Base-by-base conservation (phyloP, 2,329 filamentous ascomycete species). In the Aspergillus glaucus region DNA sequence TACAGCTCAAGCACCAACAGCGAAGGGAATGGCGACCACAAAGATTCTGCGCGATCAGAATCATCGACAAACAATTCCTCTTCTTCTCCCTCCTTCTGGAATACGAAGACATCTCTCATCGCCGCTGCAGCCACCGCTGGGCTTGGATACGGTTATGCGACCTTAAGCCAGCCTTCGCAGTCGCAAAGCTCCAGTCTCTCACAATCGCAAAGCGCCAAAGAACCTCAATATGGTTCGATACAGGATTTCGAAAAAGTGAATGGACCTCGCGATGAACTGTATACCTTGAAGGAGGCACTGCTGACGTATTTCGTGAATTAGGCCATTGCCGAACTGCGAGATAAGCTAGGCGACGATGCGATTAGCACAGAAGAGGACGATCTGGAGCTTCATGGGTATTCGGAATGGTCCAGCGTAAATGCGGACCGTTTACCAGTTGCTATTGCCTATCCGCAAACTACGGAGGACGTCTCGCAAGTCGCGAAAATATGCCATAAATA, bases 401-500 rank as follows among this genome's bases (percentile, higher is more conserved):
- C 84, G 0, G 84, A 87, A 61, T 87, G 83, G 83, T 86, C 82
- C 0, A 80, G 81, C 1, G 78, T 84, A 57, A 87, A 88, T 59
- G 79, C 81, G 24, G 74, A 81, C 26, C 75, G 75, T 17, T 71
- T 85, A 1, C 82, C 85, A 0, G 77, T 85, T 5, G 83, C 84
- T 1, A 75, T 88, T 7, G 80, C 80, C 2, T 84, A 84, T 53
- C 85, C 85, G 0, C 75, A 72, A 26, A 77, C 73, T 1, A 88
- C 85, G 0, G 78, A 81, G 49, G 77, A 88, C 15, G 85, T 88
- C 2, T 80, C 78, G 0, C 62, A 71, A 34, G 80, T 88, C 49
- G 84, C 82, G 28, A 76, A 84, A 55, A 76, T 91, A 47, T 95
- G 90, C 70, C 77, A 86, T 70, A 85, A 85, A 64, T 85, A 90